Percentiles rank a stretch among this genome's conserved stretches.
Conservation (phyloP, 1,284 basidiomycete genomes). For the Boletus subluridellus region DNA sequence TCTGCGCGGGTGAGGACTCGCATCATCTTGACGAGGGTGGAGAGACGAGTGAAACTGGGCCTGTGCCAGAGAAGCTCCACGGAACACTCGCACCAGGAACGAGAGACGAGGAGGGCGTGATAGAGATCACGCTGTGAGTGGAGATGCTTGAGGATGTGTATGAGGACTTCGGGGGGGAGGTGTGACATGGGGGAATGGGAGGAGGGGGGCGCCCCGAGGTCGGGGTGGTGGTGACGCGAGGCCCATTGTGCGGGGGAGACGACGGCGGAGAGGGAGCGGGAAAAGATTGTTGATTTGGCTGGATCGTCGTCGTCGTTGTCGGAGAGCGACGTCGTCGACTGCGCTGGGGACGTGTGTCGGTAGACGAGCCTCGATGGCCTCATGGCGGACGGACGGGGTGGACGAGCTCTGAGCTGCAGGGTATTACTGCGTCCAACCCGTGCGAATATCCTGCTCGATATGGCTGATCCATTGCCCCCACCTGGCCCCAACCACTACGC, state of each 20-base stretch:
- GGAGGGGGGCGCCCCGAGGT: slow-evolving; percentile 23
- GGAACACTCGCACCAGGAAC: slow-evolving; percentile 92
- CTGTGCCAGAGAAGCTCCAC: slow-evolving; percentile 96
- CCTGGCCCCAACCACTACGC: slow-evolving; percentile 62
- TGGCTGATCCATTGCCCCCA: slow-evolving; percentile 43
- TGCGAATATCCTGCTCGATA: slow-evolving; percentile 27
- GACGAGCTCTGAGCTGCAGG: neutral
- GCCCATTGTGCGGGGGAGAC: slow-evolving; percentile 67
- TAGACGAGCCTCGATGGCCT: slow-evolving; percentile 45
- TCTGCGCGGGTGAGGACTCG: slow-evolving; percentile 55
- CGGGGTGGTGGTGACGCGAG: slow-evolving; percentile 36
- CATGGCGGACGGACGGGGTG: slow-evolving; percentile 16
- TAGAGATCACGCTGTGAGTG: slow-evolving; percentile 73
- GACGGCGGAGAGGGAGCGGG: slow-evolving; percentile 40
- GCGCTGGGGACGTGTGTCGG: slow-evolving; percentile 55
- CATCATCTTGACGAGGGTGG: slow-evolving; percentile 78
- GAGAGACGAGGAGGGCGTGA: slow-evolving; percentile 77
- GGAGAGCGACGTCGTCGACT: slow-evolving; percentile 52
- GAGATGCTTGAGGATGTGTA: slow-evolving; percentile 89
- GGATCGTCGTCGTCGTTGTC: slow-evolving; percentile 66
- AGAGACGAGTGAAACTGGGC: slow-evolving; percentile 70
- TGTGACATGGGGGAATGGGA: slow-evolving; percentile 48
- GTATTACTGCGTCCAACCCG: slow-evolving; percentile 6
- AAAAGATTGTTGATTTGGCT: slow-evolving; percentile 51
- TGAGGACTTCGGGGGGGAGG: slow-evolving; percentile 87